phyloP scores from a whole-genome alignment of 371 early-diverging fungal species.

The Chytridiales sp. region DNA sequence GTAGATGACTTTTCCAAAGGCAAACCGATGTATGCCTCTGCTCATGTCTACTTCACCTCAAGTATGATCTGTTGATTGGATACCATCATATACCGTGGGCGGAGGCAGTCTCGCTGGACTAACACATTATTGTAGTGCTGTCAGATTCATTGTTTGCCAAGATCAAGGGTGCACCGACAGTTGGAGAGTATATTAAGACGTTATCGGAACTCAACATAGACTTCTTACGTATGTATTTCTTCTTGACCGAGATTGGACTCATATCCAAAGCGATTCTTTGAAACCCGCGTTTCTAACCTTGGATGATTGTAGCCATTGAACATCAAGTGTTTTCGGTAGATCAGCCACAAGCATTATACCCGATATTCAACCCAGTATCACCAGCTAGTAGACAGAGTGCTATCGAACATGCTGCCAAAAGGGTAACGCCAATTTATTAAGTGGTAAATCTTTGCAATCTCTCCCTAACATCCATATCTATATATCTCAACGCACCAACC shows the following conservation, averaged over 20 bases:
- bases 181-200: slow-evolving; percentile 29
- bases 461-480: slow-evolving; percentile 2
- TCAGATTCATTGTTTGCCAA: slow-evolving; percentile 42
- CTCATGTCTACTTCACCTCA: slow-evolving; percentile 48
- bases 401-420: slow-evolving; percentile 50
- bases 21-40: slow-evolving; percentile 47
- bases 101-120: neutral
- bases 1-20: slow-evolving; percentile 74
- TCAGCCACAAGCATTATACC: slow-evolving; percentile 63
- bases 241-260: neutral
- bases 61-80: slow-evolving; percentile 23
- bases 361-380: slow-evolving; percentile 54
- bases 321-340: slow-evolving; percentile 79
- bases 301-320: slow-evolving; percentile 69
- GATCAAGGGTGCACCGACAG: slow-evolving; percentile 37
- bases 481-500: neutral
- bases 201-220: slow-evolving; percentile 49
- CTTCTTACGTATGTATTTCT: slow-evolving; percentile 39
- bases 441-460: neutral
- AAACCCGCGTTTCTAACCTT: neutral
- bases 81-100: neutral
- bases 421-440: slow-evolving; percentile 14
- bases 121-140: slow-evolving; percentile 27
- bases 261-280: neutral
- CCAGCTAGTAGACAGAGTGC: slow-evolving; percentile 36